A percentile compares a stretch with the other conserved stretches of the same genome.
Conservation (phyloP, 2,329 filamentous ascomycete genomes). For the Helminthosporium solani region DNA sequence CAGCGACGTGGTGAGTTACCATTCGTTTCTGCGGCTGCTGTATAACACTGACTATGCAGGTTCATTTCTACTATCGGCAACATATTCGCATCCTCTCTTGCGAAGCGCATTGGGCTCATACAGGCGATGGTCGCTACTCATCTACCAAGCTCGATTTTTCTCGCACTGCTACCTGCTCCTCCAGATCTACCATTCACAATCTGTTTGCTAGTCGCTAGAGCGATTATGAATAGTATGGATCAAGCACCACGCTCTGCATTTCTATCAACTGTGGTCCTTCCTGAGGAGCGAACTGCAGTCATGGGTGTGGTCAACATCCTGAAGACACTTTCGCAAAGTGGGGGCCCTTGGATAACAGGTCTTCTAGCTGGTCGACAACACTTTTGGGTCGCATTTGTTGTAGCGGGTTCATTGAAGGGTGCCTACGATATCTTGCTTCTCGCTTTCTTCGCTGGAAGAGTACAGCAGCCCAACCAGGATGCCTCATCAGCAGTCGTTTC, state of each 20-base stretch:
- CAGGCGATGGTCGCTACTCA: conserved; percentile 46
- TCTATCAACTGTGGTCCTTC: conserved; percentile 33
- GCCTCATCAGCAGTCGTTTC: background rate
- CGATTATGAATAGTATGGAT: conserved; percentile 41
- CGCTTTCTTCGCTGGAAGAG: conserved; percentile 35
- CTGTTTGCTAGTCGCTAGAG: conserved; percentile 33
- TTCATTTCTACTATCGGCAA: conserved; percentile 35
- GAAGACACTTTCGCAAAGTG: conserved; percentile 39
- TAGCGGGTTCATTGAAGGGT: conserved; percentile 39
- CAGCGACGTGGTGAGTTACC: conserved; percentile 41
- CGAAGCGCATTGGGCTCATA: conserved; percentile 61
- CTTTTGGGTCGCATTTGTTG: conserved; percentile 45
- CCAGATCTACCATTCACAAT: conserved; percentile 27
- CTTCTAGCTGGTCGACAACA: conserved; percentile 31
- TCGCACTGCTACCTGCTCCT: conserved; percentile 33
- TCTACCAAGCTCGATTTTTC: conserved; percentile 38
- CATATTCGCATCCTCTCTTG: conserved; percentile 48
- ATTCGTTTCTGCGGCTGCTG: background rate
- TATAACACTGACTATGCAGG: conserved; percentile 11
- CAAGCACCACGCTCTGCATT: conserved; percentile 42
- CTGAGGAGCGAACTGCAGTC: conserved; percentile 41
- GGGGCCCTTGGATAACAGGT: conserved; percentile 39
- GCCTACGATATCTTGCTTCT: conserved; percentile 40
- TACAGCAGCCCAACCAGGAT: conserved; percentile 10
- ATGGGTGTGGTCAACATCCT: conserved; percentile 45